Evolutionary conservation across 371 early-diverging fungal species (phyloP), one percentile per base, ranked within the genome.

Genomic region (Mortierella sp.): DNA sequence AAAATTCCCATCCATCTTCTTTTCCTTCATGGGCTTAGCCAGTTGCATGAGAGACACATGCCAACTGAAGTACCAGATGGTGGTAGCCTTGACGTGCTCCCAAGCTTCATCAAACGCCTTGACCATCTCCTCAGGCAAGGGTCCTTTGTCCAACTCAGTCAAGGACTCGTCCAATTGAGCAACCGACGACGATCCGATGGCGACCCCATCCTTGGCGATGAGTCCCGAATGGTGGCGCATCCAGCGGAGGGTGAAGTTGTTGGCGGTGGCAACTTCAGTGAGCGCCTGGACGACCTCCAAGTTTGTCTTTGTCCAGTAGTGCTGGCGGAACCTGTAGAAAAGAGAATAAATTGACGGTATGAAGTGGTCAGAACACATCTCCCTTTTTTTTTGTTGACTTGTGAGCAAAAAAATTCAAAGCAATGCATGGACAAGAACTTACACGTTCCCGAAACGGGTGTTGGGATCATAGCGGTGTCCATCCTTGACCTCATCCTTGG

Each of bases 161-260:
- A 93, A 72, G 55, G 91, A 93, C 51, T 80, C 77, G 38, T 81
- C 75, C 27, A 87, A 88, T 43, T 94, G 92, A 5, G 83, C 88
- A 1, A 91, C 54, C 1, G 89, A 89, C 3, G 92, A 91, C 12
- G 88, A 92, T 5, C 93, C 94, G 46, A 93, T 89, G 49, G 93
- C 90, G 49, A 93, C 87, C 21, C 90, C 91, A 21, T 81, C 60
- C 24, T 58, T 78, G 1, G 76, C 84, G 63, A 88, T 84, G 6
- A 94, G 77, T 49, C 89, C 88, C 16, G 93, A 91, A 82, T 94
- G 93, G 78, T 92, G 91, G 6, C 85, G 83, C 77, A 92, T 83
- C 94, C 93, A 94, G 12, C 93, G 83, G 24, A 89, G 58, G 3
- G 84, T 78, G 29, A 93, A 38, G 32, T 83, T 71, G 55, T 87